Conservation (phyloP, 2,329 filamentous ascomycete genomes). For the Sclerotinia borealis region DNA sequence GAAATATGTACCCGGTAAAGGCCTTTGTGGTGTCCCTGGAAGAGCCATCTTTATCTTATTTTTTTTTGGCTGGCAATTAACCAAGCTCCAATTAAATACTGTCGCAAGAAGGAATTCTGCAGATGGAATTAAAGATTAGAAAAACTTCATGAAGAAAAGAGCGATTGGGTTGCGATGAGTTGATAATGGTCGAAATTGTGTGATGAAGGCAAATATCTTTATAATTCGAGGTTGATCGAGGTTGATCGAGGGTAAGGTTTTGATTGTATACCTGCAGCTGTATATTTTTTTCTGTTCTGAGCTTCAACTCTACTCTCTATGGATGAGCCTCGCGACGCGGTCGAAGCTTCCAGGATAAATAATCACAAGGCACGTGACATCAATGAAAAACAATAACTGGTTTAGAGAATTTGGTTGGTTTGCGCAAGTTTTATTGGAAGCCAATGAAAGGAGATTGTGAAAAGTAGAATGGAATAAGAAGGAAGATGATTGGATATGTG, state of each 20-base stretch:
- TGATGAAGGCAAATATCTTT: not conserved
- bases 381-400: not conserved
- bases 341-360: slow-evolving; percentile 14
- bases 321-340: slow-evolving; percentile 16
- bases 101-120: slow-evolving; percentile 17
- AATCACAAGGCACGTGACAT: slow-evolving; percentile 11
- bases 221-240: slow-evolving; percentile 12
- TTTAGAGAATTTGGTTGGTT: not conserved
- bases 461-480: not conserved
- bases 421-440: too few species aligned
- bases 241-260: slow-evolving; percentile 6
- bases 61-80: not conserved
- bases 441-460: not conserved
- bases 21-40: slow-evolving; percentile 57
- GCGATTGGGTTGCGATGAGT: slow-evolving; percentile 4
- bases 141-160: slow-evolving; percentile 23
- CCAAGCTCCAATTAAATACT: not conserved
- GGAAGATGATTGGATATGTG: not conserved
- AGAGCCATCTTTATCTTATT: slow-evolving; percentile 20
- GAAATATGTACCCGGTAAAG: slow-evolving; percentile 69
- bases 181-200: slow-evolving; percentile 5
- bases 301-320: slow-evolving; percentile 9
- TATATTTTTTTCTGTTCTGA: slow-evolving; percentile 7
- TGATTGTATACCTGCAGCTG: slow-evolving; percentile 3
- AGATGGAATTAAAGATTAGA: slow-evolving; percentile 17